Conservation (phyloP, 2,329 filamentous ascomycete genomes). For the Aspergillus fumigatiaffinis region DNA sequence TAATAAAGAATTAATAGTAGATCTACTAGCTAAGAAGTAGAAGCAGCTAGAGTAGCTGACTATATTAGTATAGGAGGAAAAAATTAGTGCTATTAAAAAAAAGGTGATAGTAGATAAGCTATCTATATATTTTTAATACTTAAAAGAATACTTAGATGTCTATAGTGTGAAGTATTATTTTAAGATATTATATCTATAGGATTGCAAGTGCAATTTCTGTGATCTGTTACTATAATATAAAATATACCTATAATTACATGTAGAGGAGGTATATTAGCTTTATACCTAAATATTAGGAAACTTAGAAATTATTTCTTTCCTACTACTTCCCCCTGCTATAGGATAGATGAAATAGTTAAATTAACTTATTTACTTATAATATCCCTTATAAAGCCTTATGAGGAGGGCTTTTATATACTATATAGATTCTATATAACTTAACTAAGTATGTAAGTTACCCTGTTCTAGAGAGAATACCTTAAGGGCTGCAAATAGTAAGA, state of each 20-base stretch:
- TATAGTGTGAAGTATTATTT: constrained; percentile 20
- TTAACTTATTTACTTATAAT: too few relatives aligned
- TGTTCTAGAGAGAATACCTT: too few relatives aligned
- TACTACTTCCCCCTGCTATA: too few relatives aligned
- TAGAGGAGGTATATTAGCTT: constrained; percentile 12
- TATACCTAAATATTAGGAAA: too few relatives aligned
- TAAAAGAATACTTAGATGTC: constrained; percentile 17
- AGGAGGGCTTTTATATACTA: too few relatives aligned
- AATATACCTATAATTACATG: constrained; percentile 16
- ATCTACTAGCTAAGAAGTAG: constrained; percentile 9
- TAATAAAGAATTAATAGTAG: neutral
- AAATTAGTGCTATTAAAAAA: constrained; percentile 6
- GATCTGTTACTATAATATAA: constrained; percentile 13
- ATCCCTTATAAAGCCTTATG: too few relatives aligned
- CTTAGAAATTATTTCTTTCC: too few relatives aligned
- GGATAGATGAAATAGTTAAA: too few relatives aligned
- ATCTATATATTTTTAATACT: constrained; percentile 16
- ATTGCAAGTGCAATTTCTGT: constrained; percentile 19
- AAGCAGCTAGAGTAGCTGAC: constrained; percentile 1
- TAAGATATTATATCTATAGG: constrained; percentile 15
- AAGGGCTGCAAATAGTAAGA: too few relatives aligned
- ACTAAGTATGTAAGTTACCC: too few relatives aligned
- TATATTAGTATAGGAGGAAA: neutral
- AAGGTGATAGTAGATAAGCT: constrained; percentile 5
- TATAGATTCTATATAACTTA: too few relatives aligned